Evolutionary conservation across 1,284 basidiomycete genomes (phyloP), one percentile per base, ranked within the genome.

Genomic region (Sporisorium scitamineum): DNA sequence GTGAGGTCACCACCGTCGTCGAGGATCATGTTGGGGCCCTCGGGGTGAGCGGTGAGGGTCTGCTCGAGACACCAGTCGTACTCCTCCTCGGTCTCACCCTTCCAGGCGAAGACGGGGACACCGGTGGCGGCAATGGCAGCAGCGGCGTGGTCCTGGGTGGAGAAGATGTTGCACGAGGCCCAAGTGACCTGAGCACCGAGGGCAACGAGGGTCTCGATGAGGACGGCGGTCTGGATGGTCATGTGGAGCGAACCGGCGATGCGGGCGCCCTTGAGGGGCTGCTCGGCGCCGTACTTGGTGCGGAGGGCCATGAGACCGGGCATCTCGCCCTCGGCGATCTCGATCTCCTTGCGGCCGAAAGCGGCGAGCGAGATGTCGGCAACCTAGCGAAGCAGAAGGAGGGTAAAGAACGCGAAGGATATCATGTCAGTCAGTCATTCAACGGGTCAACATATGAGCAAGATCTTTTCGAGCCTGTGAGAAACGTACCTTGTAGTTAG

Each of bases 111-210:
- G 85, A 99, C 96, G 80, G 96, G 96, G 62, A 99, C 93, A 82
- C 96, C 96, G 72, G 97, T 97, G 27, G 95, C 96, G 75, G 96
- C 96, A 81, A 99, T 98, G 54, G 94, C 97, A 78, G 96, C 93
- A 69, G 96, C 97, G 71, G 96, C 96, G 88, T 99, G 96, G 87
- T 99, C 96, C 84, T 88, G 97, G 64, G 96, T 99, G 63, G 97
- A 99, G 89, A 97, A 99, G 87, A 99, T 99, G 90, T 99, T 99
- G 89, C 95, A 97, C 82, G 96, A 99, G 51, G 97, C 99, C 97
- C 96, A 99, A 81, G 96, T 91, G 76, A 99, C 96, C 87, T 98
- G 92, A 78, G 97, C 96, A 86, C 96, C 96, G 84, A 99, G 91
- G 79, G 92, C 92, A 79, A 91, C 92, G 81, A 99, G 90, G 44